These are phyloP conservation scores for Cerrena zonata DNA, from an alignment of 1,284 basidiomycete species.

Conservation along the genomic window DNA sequence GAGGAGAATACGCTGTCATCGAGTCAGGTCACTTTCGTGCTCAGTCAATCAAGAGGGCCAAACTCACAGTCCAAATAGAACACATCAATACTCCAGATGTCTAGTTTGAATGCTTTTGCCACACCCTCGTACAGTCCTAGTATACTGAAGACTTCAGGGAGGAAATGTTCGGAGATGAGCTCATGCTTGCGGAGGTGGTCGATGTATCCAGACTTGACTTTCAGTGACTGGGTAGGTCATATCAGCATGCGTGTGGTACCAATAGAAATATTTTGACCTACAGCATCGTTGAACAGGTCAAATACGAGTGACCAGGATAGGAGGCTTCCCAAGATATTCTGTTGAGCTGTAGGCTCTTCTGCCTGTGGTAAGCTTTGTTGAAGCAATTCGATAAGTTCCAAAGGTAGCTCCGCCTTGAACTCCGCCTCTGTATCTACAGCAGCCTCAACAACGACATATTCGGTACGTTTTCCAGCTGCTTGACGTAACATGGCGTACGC, in stretches of 20 bases:
- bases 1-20: no score
- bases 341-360: slow-evolving; percentile 32
- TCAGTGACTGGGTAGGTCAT: no score
- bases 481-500: slow-evolving; percentile 61
- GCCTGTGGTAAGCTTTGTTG: slow-evolving; percentile 40
- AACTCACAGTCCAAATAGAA: slow-evolving; percentile 75
- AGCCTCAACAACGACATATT: slow-evolving; percentile 78
- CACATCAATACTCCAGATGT: slow-evolving; percentile 81
- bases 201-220: slow-evolving; percentile 76
- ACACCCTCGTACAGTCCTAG: slow-evolving; percentile 60
- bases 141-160: slow-evolving; percentile 72
- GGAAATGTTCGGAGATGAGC: slow-evolving; percentile 59
- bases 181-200: slow-evolving; percentile 75
- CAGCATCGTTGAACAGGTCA: slow-evolving; percentile 82
- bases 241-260: slow-evolving; percentile 8
- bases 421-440: slow-evolving; percentile 62
- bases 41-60: no score
- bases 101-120: slow-evolving; percentile 65
- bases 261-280: slow-evolving; percentile 35
- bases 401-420: slow-evolving; percentile 53
- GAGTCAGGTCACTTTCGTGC: no score
- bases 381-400: slow-evolving; percentile 62
- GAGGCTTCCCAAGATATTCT: slow-evolving; percentile 62
- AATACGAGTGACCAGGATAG: slow-evolving; percentile 87
- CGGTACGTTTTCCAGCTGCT: slow-evolving; percentile 65